Evolutionary conservation across 331 rosid species (phyloP).

Genomic region (Malus hybrid): DNA sequence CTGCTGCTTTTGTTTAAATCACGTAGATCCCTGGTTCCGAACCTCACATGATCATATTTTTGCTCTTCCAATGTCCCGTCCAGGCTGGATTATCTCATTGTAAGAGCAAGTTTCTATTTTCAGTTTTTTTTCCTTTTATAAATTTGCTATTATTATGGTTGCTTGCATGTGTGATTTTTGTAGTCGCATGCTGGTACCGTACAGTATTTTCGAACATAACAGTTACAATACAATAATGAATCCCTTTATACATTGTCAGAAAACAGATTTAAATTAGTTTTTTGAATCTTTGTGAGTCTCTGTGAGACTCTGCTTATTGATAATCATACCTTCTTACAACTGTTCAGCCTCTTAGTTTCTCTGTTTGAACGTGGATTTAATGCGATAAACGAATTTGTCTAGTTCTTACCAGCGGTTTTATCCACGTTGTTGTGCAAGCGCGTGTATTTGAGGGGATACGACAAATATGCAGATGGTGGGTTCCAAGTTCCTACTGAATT

Average conservation of each 20-base stretch:
- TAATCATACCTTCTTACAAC: no score
- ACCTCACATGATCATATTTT: neutral
- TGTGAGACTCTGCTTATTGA: no score
- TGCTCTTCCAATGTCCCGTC: neutral
- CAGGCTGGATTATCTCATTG: conserved; percentile 5
- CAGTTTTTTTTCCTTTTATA: neutral
- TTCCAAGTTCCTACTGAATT: no score
- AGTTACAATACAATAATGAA: neutral
- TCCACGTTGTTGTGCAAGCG: no score
- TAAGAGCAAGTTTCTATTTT: neutral
- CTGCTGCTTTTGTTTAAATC: neutral
- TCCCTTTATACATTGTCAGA: neutral
- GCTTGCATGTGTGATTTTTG: neutral
- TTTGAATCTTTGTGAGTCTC: neutral
- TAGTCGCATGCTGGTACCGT: neutral
- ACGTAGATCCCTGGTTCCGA: conserved; percentile 17
- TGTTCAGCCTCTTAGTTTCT: no score
- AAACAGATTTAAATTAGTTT: neutral
- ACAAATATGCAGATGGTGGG: no score
- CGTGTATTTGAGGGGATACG: no score
- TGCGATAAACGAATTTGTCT: no score
- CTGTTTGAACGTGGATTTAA: no score
- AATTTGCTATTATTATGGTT: neutral
- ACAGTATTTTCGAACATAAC: neutral
- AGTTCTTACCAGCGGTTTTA: no score